Conservation (phyloP, 257 asterid species). For the Schizonepeta tenuifolia region DNA sequence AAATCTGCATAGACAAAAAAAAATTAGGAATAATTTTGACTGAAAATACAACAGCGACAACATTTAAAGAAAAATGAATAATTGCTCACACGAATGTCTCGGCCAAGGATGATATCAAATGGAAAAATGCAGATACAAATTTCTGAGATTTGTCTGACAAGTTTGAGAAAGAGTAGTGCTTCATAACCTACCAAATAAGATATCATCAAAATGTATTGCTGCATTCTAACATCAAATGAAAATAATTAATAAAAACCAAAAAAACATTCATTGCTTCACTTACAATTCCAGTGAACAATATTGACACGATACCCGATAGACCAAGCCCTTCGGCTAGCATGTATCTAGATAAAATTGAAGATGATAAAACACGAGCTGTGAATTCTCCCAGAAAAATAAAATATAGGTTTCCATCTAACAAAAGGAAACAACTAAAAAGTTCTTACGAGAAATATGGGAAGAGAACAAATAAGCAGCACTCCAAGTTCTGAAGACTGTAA, state of each 20-base stretch:
- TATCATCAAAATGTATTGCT: constrained; percentile 27
- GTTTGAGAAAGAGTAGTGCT: constrained; percentile 88
- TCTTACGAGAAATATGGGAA: constrained; percentile 99
- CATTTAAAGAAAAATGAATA: constrained; percentile 23
- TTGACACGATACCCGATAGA: constrained; percentile 95
- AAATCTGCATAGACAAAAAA: constrained; percentile 62
- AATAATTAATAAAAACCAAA: constrained; percentile 24
- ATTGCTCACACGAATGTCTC: constrained; percentile 91
- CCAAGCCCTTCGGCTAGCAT: constrained; percentile 99
- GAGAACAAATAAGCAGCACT: constrained; percentile 97
- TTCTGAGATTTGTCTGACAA: constrained; percentile 94
- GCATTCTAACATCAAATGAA: constrained; percentile 29
- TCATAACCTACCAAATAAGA: constrained; percentile 79
- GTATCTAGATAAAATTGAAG: constrained; percentile 52
- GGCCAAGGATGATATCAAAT: constrained; percentile 93
- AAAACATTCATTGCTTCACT: constrained; percentile 42
- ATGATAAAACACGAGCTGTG: constrained; percentile 32
- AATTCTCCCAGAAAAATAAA: constrained; percentile 3
- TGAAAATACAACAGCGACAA: constrained; percentile 29
- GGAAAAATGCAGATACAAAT: constrained; percentile 96
- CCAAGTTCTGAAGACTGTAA: constrained; percentile 97
- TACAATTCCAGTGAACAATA: constrained; percentile 97
- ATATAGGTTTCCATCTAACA: constrained; percentile 20
- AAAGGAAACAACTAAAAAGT: constrained; percentile 30
- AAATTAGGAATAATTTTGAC: constrained; percentile 30